Evolutionary conservation across 2,329 filamentous ascomycete species (phyloP).

Genomic region (Zymoseptoria ardabiliae): DNA sequence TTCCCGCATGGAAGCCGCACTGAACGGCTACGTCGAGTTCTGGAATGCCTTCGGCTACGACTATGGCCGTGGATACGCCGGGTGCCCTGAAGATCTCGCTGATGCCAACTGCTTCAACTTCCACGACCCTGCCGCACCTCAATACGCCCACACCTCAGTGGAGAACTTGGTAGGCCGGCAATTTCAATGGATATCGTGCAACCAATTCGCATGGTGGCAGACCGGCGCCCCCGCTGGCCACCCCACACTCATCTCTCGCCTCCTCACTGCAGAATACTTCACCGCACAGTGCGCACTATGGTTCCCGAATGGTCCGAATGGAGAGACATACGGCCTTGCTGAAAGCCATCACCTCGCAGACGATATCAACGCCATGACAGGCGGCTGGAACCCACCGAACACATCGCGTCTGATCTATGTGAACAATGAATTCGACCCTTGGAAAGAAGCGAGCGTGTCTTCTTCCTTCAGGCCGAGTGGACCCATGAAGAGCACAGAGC

Average conservation of each 20-base stretch:
- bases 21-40: slow-evolving; percentile 43
- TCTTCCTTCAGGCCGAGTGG: slow-evolving; percentile 50
- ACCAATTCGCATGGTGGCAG: slow-evolving; percentile 53
- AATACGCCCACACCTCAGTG: slow-evolving; percentile 45
- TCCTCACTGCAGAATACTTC: slow-evolving; percentile 46
- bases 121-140: slow-evolving; percentile 42
- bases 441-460: slow-evolving; percentile 48
- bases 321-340: slow-evolving; percentile 43
- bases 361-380: slow-evolving; percentile 46
- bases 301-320: slow-evolving; percentile 45
- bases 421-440: slow-evolving; percentile 55
- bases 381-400: slow-evolving; percentile 51
- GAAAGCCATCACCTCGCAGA: slow-evolving; percentile 41
- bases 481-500: slow-evolving; percentile 40
- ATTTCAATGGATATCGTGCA: slow-evolving; percentile 57
- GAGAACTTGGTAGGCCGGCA: slow-evolving; percentile 44
- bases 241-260: slow-evolving; percentile 46
- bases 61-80: slow-evolving; percentile 41
- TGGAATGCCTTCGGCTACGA: slow-evolving; percentile 41
- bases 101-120: slow-evolving; percentile 47
- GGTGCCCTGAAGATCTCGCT: slow-evolving; percentile 40
- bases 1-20: slow-evolving; percentile 41
- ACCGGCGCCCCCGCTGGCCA: slow-evolving; percentile 42
- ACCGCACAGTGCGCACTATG: slow-evolving; percentile 48
- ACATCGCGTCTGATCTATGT: slow-evolving; percentile 50